Conservation (phyloP, 208 protist species). For the Crithidia bombi region DNA sequence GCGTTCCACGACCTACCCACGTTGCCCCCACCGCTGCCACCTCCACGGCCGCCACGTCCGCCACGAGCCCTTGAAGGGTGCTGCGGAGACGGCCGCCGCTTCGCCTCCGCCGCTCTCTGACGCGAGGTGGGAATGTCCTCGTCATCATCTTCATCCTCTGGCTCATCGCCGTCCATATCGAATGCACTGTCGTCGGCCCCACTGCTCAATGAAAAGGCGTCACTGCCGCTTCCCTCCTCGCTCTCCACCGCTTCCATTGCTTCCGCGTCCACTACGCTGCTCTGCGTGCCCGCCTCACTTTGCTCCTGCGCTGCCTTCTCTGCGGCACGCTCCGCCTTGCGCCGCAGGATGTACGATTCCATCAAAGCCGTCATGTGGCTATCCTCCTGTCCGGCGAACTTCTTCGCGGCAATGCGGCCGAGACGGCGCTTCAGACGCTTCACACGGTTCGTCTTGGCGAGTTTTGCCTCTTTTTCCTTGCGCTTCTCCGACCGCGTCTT, state of each 20-base stretch:
- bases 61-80: background rate
- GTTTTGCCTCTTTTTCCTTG: constrained; percentile 62
- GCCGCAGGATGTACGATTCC: constrained; percentile 81
- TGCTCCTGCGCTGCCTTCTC: constrained; percentile 44
- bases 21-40: background rate
- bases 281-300: constrained; percentile 21
- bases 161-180: constrained; percentile 12
- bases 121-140: constrained; percentile 4
- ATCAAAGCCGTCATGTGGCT: constrained; percentile 85
- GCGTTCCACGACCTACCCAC: constrained; percentile 2
- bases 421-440: constrained; percentile 71
- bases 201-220: constrained; percentile 20
- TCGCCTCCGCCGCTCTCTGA: constrained; percentile 9
- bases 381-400: constrained; percentile 69
- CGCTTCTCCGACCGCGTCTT: constrained; percentile 80
- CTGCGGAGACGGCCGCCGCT: constrained; percentile 8
- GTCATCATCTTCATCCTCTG: constrained; percentile 9
- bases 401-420: constrained; percentile 45
- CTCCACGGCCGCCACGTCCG: background rate
- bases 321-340: constrained; percentile 75
- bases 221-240: constrained; percentile 6
- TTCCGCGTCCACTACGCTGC: constrained; percentile 6
- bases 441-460: constrained; percentile 65
- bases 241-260: constrained; percentile 18
- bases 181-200: constrained; percentile 17